phyloP scores from a whole-genome alignment of 345 rosid genomes.

The Pugionium dolabratum region DNA sequence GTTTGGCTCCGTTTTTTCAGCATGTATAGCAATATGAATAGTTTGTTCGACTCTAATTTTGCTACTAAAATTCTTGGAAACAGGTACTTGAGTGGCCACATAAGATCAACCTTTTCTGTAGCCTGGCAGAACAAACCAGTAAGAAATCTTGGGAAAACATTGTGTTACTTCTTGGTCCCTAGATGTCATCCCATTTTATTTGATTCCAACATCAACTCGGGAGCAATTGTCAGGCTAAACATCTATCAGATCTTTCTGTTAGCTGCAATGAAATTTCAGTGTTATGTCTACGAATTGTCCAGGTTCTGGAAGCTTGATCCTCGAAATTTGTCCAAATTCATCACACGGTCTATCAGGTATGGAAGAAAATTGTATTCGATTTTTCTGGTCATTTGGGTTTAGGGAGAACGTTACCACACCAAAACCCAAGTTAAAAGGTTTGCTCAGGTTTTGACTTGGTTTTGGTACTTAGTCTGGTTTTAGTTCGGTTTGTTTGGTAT shows the following conservation, averaged over 20 bases:
- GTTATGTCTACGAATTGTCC: conserved; percentile 57
- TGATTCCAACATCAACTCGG: conserved; percentile 77
- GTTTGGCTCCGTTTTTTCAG: conserved; percentile 18
- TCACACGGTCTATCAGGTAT: conserved; percentile 63
- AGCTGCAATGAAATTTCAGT: conserved; percentile 84
- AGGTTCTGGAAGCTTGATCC: conserved; percentile 52
- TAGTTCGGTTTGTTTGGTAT: no score
- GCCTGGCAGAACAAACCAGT: conserved; percentile 60
- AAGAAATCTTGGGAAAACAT: conserved; percentile 45
- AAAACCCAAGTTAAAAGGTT: no score
- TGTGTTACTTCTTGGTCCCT: conserved; percentile 61
- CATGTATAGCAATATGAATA: not conserved
- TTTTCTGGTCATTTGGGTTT: no score
- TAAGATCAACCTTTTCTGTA: conserved; percentile 64
- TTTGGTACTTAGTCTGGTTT: no score
- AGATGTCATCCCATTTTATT: conserved; percentile 80
- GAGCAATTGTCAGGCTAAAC: conserved; percentile 65
- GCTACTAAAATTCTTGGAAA: conserved; percentile 24
- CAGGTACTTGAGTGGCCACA: conserved; percentile 72
- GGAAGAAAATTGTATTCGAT: not conserved
- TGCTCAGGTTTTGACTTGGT: no score
- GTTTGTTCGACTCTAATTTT: not conserved
- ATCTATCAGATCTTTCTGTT: conserved; percentile 75
- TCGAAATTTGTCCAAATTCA: conserved; percentile 41
- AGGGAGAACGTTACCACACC: no score